Percentiles rank a stretch among this genome's conserved stretches.
Evolutionary conservation across 163 green algal species (phyloP).

Genomic region (Chloroidium sp.): DNA sequence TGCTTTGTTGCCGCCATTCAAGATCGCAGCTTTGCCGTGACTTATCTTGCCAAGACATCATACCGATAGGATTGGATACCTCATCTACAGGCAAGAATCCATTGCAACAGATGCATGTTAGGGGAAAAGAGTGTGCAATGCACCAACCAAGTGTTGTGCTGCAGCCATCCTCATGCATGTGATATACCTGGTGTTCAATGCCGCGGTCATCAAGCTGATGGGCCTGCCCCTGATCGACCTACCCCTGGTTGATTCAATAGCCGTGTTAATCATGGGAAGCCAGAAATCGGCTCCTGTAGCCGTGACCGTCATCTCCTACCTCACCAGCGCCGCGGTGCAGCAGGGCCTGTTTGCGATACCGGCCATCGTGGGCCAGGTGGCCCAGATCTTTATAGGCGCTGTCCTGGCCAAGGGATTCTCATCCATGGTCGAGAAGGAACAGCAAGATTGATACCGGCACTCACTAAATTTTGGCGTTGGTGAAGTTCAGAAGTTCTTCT

Average conservation of each 20-base stretch:
- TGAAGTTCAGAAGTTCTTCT: too few species aligned
- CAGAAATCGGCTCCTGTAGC: slow-evolving; percentile 50
- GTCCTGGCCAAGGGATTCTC: neutral
- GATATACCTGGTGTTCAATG: slow-evolving; percentile 34
- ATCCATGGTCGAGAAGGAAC: neutral
- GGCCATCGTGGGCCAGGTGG: slow-evolving; percentile 39
- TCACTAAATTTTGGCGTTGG: too few species aligned
- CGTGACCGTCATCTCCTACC: slow-evolving; percentile 47
- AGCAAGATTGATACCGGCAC: neutral
- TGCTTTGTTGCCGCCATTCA: too few species aligned
- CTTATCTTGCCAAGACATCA: too few species aligned
- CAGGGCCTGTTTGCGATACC: slow-evolving; percentile 44
- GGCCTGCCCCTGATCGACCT: slow-evolving; percentile 25
- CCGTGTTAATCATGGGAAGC: slow-evolving; percentile 39
- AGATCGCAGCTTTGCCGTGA: too few species aligned
- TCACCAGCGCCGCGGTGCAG: slow-evolving; percentile 13
- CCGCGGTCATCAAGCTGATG: slow-evolving; percentile 8
- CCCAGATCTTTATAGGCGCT: slow-evolving; percentile 43
- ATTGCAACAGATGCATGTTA: too few species aligned
- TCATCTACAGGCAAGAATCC: too few species aligned
- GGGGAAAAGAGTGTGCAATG: too few species aligned
- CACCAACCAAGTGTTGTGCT: too few species aligned
- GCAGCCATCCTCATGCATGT: slow-evolving; percentile 31
- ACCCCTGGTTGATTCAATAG: slow-evolving; percentile 31
- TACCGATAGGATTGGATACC: too few species aligned